phyloP scores from a whole-genome alignment of 129 eudicot species.

The Flaveria ramosissima region DNA sequence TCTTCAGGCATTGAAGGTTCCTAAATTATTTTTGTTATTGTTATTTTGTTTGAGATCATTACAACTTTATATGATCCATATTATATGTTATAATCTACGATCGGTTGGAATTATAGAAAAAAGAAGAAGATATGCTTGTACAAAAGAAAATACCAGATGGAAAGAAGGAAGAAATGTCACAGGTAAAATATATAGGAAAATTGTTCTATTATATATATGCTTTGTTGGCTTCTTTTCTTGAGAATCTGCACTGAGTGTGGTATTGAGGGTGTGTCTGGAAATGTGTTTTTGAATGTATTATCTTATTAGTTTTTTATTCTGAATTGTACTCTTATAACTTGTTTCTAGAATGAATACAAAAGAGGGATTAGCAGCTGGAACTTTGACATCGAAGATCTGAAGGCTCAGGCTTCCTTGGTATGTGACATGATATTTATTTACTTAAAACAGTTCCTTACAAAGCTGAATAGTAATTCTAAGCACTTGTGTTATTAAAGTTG shows the following conservation, averaged over 20 bases:
- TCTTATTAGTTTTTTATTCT: slow-evolving; percentile 6
- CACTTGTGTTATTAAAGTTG: slow-evolving; percentile 1
- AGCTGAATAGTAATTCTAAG: not conserved
- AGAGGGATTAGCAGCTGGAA: slow-evolving; percentile 97
- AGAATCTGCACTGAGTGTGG: not conserved
- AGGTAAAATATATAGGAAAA: slow-evolving; percentile 55
- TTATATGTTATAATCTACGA: slow-evolving; percentile 8
- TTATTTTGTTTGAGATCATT: not conserved
- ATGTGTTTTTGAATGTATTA: not conserved
- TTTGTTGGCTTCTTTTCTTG: not conserved
- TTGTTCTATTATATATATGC: not conserved
- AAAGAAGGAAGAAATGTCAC: slow-evolving; percentile 95
- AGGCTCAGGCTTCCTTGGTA: slow-evolving; percentile 98
- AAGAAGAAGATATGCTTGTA: slow-evolving; percentile 98
- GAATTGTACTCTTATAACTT: slow-evolving; percentile 20
- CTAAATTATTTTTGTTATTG: not conserved
- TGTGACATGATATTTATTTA: slow-evolving; percentile 16
- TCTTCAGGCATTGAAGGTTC: slow-evolving; percentile 74
- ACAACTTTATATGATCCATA: not conserved
- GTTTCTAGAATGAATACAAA: slow-evolving; percentile 86
- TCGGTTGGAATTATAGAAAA: slow-evolving; percentile 51
- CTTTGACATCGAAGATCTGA: slow-evolving; percentile 90
- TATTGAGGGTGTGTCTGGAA: not conserved
- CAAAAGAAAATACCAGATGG: slow-evolving; percentile 98
- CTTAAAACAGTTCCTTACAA: slow-evolving; percentile 15